Percentiles rank a stretch among this genome's conserved stretches.
These are phyloP conservation scores for Blastomyces parvus DNA, from an alignment of 2,329 filamentous ascomycete genomes.

Conservation along the genomic window DNA sequence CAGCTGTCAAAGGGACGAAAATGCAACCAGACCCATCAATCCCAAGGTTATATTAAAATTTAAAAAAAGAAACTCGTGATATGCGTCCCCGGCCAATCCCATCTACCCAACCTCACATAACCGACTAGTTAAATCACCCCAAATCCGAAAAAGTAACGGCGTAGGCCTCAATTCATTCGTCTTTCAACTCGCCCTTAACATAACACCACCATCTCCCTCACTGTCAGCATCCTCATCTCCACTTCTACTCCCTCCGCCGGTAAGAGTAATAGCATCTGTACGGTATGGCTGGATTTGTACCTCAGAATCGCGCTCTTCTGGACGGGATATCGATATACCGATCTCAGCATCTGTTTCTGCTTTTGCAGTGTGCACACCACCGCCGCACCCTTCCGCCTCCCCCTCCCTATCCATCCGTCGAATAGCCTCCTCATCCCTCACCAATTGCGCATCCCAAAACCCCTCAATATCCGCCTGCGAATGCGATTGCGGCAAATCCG, in stretches of 20 bases:
- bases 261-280: background rate
- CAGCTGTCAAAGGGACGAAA: no score
- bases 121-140: no score
- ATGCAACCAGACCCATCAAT: no score
- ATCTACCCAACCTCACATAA: no score
- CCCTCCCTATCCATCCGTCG: background rate
- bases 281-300: background rate
- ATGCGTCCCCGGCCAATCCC: background rate
- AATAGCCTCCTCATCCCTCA: constrained; percentile 6
- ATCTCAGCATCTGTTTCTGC: background rate
- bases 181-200: background rate
- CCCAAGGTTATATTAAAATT: no score
- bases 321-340: background rate
- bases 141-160: background rate
- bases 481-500: background rate
- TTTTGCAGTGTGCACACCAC: background rate
- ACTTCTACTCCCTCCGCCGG: background rate
- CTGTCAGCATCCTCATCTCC: background rate
- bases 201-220: constrained; percentile 1
- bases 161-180: background rate
- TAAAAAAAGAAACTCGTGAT: no score
- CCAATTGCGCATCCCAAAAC: constrained; percentile 6
- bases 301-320: background rate
- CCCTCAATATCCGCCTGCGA: constrained; percentile 4
- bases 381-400: background rate